A percentile compares a stretch with the other conserved stretches of the same genome.
Evolutionary conservation across 257 asterid species (phyloP).

Genomic region (Scutellaria baicalensis): DNA sequence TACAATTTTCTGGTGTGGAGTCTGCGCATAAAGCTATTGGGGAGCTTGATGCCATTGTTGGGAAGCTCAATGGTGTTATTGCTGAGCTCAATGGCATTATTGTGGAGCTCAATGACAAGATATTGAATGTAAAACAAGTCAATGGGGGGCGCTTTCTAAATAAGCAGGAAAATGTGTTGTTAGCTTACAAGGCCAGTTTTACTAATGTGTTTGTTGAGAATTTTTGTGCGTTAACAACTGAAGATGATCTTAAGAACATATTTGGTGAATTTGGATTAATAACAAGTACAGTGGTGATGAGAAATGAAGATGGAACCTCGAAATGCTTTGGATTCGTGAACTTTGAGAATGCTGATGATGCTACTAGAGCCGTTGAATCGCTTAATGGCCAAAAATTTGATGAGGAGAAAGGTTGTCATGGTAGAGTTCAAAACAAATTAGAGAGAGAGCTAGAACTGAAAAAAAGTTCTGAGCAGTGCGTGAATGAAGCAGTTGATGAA

Average conservation of each 20-base stretch:
- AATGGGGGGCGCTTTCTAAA: conserved; percentile 57
- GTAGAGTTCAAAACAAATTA: conserved; percentile 63
- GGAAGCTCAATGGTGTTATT: conserved; percentile 43
- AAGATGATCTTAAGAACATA: conserved; percentile 45
- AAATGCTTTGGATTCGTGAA: conserved; percentile 72
- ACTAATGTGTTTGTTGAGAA: conserved; percentile 73
- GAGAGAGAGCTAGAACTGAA: conserved; percentile 63
- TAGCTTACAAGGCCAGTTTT: conserved; percentile 43
- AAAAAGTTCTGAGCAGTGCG: conserved; percentile 46
- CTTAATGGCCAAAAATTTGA: conserved; percentile 58
- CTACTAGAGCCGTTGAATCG: conserved; percentile 65
- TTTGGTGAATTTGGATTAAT: conserved; percentile 60
- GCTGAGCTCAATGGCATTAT: conserved; percentile 47
- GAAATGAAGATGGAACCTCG: conserved; percentile 65
- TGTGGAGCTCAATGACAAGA: conserved; percentile 61
- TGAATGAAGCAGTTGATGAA: conserved; percentile 54
- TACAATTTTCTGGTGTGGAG: conserved; percentile 58
- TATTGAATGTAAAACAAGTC: conserved; percentile 62
- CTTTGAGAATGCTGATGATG: conserved; percentile 78
- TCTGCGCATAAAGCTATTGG: conserved; percentile 58
- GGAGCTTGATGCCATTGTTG: conserved; percentile 39
- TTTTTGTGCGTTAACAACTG: conserved; percentile 51
- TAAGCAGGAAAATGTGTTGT: conserved; percentile 56
- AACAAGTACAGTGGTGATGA: conserved; percentile 60
- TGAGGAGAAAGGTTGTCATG: conserved; percentile 59